Evolutionary conservation across 495 filamentous ascomycete genomes (phyloP).

Genomic region (Daldinia loculata): DNA sequence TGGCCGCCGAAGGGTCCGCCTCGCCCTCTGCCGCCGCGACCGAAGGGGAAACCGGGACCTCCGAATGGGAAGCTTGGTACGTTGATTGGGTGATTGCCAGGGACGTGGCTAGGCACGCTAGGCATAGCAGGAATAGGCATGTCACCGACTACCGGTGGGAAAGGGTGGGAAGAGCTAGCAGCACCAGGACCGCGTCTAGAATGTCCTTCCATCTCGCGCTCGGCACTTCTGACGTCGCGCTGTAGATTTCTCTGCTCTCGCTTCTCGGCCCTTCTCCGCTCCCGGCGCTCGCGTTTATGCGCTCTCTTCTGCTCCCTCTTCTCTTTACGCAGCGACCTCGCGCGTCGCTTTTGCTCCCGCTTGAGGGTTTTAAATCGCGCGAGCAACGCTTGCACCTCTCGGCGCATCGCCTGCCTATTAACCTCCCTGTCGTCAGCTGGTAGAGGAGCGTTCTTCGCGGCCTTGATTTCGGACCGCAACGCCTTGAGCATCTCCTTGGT

Average conservation of each 20-base stretch:
- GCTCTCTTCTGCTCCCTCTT: constrained; percentile 38
- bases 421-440: constrained; percentile 6
- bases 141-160: not conserved
- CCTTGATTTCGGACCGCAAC: constrained; percentile 51
- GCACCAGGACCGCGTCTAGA: constrained; percentile 10
- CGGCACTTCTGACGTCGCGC: constrained; percentile 42
- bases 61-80: not conserved
- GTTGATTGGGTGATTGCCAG: not conserved
- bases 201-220: constrained; percentile 24
- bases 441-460: constrained; percentile 43
- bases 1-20: constrained; percentile 1
- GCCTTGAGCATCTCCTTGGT: constrained; percentile 52
- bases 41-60: constrained; percentile 2
- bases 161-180: not conserved
- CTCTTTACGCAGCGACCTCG: constrained; percentile 18
- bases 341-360: constrained; percentile 47
- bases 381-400: constrained; percentile 51
- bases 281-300: constrained; percentile 40
- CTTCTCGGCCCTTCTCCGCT: constrained; percentile 45
- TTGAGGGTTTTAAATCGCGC: constrained; percentile 54
- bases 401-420: constrained; percentile 42
- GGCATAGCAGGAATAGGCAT: not conserved
- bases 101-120: not conserved
- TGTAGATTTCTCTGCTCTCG: constrained; percentile 39
- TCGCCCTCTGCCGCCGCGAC: not conserved